Conservation (phyloP, 108 stramenopile genomes). For the Skeletonema grethae region DNA sequence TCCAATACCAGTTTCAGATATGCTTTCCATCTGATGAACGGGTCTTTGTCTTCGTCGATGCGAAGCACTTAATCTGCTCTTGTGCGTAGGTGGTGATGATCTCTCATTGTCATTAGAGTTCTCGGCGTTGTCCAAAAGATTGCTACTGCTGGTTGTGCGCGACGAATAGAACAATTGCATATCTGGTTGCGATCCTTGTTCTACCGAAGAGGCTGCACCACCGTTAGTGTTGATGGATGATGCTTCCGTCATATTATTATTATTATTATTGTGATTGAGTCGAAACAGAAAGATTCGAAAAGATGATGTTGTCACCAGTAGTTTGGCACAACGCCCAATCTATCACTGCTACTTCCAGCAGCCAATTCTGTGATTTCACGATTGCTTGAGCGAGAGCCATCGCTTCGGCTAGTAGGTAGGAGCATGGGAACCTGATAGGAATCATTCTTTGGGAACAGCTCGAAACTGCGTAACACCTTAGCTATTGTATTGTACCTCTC, state of each 20-base stretch:
- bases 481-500: no score
- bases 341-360: no score
- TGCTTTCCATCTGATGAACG: conserved; percentile 32
- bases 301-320: neutral
- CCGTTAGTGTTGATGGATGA: neutral
- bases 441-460: no score
- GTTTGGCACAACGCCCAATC: neutral
- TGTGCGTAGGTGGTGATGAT: neutral
- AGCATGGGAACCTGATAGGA: no score
- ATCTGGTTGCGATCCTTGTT: neutral
- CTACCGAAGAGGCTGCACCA: neutral
- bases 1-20: conserved; percentile 25
- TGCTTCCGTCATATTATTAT: neutral
- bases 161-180: neutral
- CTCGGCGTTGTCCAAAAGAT: neutral
- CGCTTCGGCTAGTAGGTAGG: no score
- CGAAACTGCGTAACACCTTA: no score
- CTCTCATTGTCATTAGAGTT: neutral
- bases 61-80: neutral
- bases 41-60: conserved; percentile 2
- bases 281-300: neutral
- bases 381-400: no score
- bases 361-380: no score
- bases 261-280: no score
- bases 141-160: neutral